Evolutionary conservation across 805 yeast genomes (phyloP).

Genomic region (Myxozyma mucilagina): DNA sequence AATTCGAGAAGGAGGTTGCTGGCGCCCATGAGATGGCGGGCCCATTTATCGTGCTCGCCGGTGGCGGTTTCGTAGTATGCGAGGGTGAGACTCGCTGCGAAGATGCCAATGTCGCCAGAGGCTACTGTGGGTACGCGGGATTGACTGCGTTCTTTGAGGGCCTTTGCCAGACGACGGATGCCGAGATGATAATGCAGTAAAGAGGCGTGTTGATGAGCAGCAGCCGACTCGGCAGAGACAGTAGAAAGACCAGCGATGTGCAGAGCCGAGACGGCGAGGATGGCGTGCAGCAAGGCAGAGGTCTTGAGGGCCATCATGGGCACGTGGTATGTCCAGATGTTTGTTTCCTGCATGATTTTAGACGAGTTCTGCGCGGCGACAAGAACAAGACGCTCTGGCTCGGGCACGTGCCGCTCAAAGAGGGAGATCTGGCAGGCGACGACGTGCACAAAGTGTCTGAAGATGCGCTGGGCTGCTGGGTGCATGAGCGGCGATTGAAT

Average conservation of each 20-base stretch:
- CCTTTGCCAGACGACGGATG: constrained; percentile 14
- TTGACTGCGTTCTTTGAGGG: constrained; percentile 1
- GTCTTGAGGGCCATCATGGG: constrained; percentile 23
- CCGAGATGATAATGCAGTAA: constrained; percentile 22
- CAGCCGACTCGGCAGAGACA: constrained; percentile 1
- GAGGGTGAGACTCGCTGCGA: constrained; percentile 22
- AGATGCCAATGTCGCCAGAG: constrained; percentile 10
- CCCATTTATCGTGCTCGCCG: constrained; percentile 27
- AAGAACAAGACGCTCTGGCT: constrained; percentile 10
- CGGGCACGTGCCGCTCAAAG: constrained; percentile 17
- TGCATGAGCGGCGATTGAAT: constrained; percentile 20
- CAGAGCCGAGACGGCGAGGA: constrained; percentile 21
- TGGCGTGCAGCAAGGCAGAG: constrained; percentile 21
- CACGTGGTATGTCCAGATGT: constrained; percentile 23
- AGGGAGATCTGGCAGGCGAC: constrained; percentile 19
- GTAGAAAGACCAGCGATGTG: constrained; percentile 11
- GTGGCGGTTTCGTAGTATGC: constrained; percentile 19
- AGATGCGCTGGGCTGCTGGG: constrained; percentile 13
- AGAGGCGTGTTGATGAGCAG: constrained; percentile 16
- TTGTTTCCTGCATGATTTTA: constrained; percentile 5
- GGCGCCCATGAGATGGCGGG: constrained; percentile 23
- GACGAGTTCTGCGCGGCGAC: not conserved
- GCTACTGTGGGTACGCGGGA: not conserved
- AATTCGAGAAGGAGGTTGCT: constrained; percentile 8
- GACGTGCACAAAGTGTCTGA: constrained; percentile 23